Conservation (phyloP, 169 alveolate genomes). For the Eimeria tenella region DNA sequence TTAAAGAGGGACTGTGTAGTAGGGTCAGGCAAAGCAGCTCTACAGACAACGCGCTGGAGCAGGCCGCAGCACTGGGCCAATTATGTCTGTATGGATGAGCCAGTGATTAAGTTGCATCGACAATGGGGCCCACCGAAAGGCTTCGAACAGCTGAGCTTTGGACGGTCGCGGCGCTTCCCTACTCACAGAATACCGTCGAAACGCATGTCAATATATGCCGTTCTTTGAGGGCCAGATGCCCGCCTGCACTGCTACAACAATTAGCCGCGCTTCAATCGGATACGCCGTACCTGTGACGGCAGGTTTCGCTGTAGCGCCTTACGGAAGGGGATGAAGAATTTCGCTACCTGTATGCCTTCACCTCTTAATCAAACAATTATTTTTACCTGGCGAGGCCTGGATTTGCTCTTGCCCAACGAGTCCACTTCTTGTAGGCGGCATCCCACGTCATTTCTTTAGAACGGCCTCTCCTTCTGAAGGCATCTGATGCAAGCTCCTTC, state of each 20-base stretch:
- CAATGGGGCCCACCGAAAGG: slow-evolving; percentile 1
- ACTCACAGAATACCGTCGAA: too few relatives aligned
- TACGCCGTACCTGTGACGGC: neutral
- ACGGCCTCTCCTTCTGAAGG: neutral
- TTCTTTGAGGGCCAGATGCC: too few relatives aligned
- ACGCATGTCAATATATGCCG: too few relatives aligned
- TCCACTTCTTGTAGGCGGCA: slow-evolving; percentile 62
- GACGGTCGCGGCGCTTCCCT: slow-evolving; percentile 49
- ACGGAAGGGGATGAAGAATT: neutral
- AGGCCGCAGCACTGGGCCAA: too few relatives aligned
- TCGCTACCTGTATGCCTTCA: neutral
- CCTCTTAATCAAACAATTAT: neutral
- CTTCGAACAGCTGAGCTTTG: slow-evolving; percentile 18
- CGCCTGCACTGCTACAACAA: too few relatives aligned
- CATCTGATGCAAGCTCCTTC: slow-evolving; percentile 20
- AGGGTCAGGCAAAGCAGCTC: too few relatives aligned
- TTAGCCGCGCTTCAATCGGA: too few relatives aligned
- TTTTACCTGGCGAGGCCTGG: slow-evolving; percentile 60
- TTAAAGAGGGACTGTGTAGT: too few relatives aligned
- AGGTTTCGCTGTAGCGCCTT: neutral
- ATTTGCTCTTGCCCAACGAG: slow-evolving; percentile 53
- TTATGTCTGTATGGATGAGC: too few relatives aligned
- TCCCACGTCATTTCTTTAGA: slow-evolving; percentile 66
- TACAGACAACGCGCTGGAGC: too few relatives aligned
- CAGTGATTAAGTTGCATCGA: too few relatives aligned